Evolutionary conservation across 805 yeast species (phyloP).

Genomic region (Teunomyces atbi): DNA sequence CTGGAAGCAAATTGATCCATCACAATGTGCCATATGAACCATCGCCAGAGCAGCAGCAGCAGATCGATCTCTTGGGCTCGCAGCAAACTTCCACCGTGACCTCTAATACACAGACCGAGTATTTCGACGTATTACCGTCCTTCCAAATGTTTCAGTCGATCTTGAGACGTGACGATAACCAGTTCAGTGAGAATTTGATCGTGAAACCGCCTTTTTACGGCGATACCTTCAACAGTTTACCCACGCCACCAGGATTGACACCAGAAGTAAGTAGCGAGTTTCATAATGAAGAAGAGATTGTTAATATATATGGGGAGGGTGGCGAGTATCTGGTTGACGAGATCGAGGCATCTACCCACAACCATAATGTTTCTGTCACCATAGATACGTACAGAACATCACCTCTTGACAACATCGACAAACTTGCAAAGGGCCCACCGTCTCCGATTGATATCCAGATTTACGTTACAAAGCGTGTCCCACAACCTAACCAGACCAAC

Average conservation of each 20-base stretch:
- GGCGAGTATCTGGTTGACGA: constrained; percentile 8
- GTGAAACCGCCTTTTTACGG: constrained; percentile 39
- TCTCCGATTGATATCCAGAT: constrained; percentile 51
- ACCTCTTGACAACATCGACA: constrained; percentile 51
- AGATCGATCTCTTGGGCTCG: constrained; percentile 25
- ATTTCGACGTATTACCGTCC: constrained; percentile 63
- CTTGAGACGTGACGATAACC: constrained; percentile 40
- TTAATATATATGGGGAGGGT: neutral
- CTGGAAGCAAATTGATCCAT: neutral
- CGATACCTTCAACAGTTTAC: constrained; percentile 26
- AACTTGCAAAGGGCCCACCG: constrained; percentile 38
- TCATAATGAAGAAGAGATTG: neutral
- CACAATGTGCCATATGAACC: constrained; percentile 26
- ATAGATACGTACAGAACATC: constrained; percentile 38
- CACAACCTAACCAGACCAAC: constrained; percentile 39
- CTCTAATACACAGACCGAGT: constrained; percentile 33
- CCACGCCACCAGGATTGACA: constrained; percentile 26
- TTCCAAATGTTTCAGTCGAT: constrained; percentile 65
- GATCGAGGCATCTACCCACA: constrained; percentile 8
- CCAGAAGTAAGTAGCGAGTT: constrained; percentile 8
- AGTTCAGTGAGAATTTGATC: constrained; percentile 33
- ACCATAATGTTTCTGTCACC: constrained; percentile 13
- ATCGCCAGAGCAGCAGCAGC: constrained; percentile 32
- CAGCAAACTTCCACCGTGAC: constrained; percentile 18
- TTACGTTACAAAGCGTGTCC: constrained; percentile 52